phyloP scores from a whole-genome alignment of 2,329 filamentous ascomycete species.

The Exophiala viscosa region DNA sequence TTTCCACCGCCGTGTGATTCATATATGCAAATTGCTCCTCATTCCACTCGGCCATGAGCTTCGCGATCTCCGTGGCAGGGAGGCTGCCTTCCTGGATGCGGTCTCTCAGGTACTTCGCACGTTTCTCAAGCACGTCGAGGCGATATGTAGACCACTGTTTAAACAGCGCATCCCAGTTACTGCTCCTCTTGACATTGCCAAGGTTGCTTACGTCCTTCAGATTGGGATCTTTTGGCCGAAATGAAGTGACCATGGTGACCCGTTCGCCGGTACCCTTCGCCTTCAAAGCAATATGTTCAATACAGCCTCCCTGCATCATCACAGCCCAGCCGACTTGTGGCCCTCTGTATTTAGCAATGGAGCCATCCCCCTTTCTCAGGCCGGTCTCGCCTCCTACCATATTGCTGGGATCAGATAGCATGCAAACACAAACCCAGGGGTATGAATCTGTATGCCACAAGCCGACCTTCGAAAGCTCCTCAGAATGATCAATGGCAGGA shows the following conservation, averaged over 20 bases:
- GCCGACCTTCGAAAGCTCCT: constrained; percentile 17
- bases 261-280: constrained; percentile 29
- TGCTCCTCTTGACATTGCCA: constrained; percentile 15
- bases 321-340: constrained; percentile 29
- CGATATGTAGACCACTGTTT: constrained; percentile 17
- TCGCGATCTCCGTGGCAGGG: constrained; percentile 8
- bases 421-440: constrained; percentile 33
- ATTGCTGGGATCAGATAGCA: constrained; percentile 30
- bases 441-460: constrained; percentile 27
- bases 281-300: constrained; percentile 30
- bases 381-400: constrained; percentile 34
- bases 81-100: constrained; percentile 1
- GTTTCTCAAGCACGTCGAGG: constrained; percentile 14
- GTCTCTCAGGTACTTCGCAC: constrained; percentile 7
- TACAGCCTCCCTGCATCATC: constrained; percentile 31
- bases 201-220: constrained; percentile 13
- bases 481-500: constrained; percentile 2
- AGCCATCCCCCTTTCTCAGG: constrained; percentile 28
- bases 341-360: constrained; percentile 19
- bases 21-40: constrained; percentile 14
- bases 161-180: constrained; percentile 12
- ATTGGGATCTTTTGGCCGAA: constrained; percentile 23
- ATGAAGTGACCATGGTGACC: constrained; percentile 31
- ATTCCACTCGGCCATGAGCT: constrained; percentile 12
- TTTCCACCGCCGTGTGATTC: constrained; percentile 12